Evolutionary conservation across 2,329 filamentous ascomycete genomes (phyloP).

Genomic region (Orbilia javanica): DNA sequence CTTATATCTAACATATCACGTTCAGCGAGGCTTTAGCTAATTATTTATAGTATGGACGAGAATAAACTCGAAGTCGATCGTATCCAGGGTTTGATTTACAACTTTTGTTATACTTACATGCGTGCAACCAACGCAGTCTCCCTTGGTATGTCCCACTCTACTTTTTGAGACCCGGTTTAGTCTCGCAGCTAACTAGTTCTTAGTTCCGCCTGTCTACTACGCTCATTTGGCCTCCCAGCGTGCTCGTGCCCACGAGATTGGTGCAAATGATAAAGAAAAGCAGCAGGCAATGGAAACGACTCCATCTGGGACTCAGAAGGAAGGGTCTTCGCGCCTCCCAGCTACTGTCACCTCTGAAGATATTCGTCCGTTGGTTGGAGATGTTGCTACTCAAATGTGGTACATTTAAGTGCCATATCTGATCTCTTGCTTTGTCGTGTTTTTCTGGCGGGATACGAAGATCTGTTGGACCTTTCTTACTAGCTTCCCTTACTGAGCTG

Average conservation of each 20-base stretch:
- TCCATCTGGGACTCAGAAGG: constrained; percentile 36
- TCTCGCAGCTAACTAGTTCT: constrained; percentile 32
- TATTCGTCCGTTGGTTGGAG: constrained; percentile 33
- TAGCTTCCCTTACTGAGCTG: not conserved
- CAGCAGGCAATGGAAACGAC: constrained; percentile 28
- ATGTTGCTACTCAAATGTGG: constrained; percentile 47
- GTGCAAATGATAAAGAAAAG: constrained; percentile 63
- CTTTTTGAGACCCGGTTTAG: not conserved
- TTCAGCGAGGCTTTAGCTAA: not conserved
- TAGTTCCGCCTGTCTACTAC: constrained; percentile 89
- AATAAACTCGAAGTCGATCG: constrained; percentile 75
- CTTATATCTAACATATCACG: not conserved
- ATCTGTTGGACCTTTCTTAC: constrained; percentile 7
- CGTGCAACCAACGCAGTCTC: constrained; percentile 94
- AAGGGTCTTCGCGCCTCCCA: not conserved
- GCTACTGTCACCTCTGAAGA: constrained; percentile 16
- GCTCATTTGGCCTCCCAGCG: constrained; percentile 89
- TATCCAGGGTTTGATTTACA: constrained; percentile 89
- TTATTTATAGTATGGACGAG: constrained; percentile 74
- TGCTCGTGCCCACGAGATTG: constrained; percentile 77
- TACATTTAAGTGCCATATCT: constrained; percentile 42
- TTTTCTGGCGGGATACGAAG: constrained; percentile 9
- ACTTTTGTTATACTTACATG: constrained; percentile 93
- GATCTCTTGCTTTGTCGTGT: not conserved
- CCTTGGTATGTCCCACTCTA: constrained; percentile 67